Percentiles rank a stretch among this genome's conserved stretches.
Conservation (phyloP, 306 rosid genomes). For the Citrullus mucosospermus region DNA sequence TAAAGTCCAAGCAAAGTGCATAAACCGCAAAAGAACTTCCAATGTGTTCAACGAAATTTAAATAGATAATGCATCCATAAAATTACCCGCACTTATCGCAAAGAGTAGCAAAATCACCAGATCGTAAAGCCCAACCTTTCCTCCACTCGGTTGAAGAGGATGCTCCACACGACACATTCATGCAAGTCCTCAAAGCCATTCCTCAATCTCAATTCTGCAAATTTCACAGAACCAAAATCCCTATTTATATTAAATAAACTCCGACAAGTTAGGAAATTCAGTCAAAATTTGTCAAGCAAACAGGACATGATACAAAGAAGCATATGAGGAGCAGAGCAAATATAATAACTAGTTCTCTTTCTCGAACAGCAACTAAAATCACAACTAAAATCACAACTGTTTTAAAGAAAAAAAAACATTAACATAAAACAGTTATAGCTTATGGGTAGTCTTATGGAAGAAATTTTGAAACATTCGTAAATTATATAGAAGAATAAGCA, state of each 20-base stretch:
- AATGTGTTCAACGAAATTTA: not conserved
- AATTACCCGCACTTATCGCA: slow-evolving; percentile 90
- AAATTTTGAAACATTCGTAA: too few relatives aligned
- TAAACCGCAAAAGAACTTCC: not conserved
- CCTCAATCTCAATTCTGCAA: slow-evolving; percentile 12
- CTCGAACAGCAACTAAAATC: not conserved
- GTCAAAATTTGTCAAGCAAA: slow-evolving; percentile 6
- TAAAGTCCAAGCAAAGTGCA: not conserved
- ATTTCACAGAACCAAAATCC: slow-evolving; percentile 25
- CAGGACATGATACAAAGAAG: slow-evolving; percentile 4
- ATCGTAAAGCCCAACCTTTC: slow-evolving; percentile 92
- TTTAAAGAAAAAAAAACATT: too few relatives aligned
- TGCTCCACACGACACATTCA: slow-evolving; percentile 59
- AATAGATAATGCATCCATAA: not conserved
- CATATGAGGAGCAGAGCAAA: slow-evolving; percentile 6
- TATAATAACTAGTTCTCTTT: slow-evolving; percentile 1
- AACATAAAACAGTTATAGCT: too few relatives aligned
- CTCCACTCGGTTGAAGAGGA: slow-evolving; percentile 62
- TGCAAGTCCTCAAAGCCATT: slow-evolving; percentile 67
- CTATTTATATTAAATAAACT: slow-evolving; percentile 20
- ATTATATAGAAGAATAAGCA: too few relatives aligned
- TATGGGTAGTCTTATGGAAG: too few relatives aligned
- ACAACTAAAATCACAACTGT: too few relatives aligned
- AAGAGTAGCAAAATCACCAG: slow-evolving; percentile 79
- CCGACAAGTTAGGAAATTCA: slow-evolving; percentile 3